phyloP scores from a whole-genome alignment of 1,139 yeast species.

The Suzukiozyma palmioleophila region DNA sequence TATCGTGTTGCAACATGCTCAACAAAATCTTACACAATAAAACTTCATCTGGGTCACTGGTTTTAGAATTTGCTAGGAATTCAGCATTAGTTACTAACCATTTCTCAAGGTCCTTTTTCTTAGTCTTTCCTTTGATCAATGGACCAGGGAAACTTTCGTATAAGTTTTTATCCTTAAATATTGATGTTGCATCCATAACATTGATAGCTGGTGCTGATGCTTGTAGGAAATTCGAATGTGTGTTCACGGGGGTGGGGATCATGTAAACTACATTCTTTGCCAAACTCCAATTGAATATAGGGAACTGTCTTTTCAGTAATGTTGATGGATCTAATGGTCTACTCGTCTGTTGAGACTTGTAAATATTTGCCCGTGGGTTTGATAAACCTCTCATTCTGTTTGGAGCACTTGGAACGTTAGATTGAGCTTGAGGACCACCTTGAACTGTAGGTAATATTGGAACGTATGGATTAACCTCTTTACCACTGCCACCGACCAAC shows the following conservation, averaged over 20 bases:
- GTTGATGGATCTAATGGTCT: constrained; percentile 33
- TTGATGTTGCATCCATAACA: constrained; percentile 14
- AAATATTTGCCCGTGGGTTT: constrained; percentile 23
- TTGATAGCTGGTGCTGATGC: constrained; percentile 11
- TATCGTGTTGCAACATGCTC: constrained; percentile 25
- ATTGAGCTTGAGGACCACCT: constrained; percentile 6
- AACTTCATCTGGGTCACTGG: constrained; percentile 19
- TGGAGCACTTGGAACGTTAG: constrained; percentile 7
- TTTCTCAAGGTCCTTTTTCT: constrained; percentile 59
- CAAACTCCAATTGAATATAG: constrained; percentile 69
- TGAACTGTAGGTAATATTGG: constrained; percentile 28
- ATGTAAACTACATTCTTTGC: constrained; percentile 27
- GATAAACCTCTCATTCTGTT: constrained; percentile 27
- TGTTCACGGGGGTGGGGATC: constrained; percentile 18
- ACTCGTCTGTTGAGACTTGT: constrained; percentile 21
- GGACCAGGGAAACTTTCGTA: constrained; percentile 58
- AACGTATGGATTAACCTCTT: constrained; percentile 43
- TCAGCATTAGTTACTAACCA: constrained; percentile 43
- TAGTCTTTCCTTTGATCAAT: constrained; percentile 48
- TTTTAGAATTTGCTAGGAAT: constrained; percentile 6
- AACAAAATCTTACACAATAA: constrained; percentile 28
- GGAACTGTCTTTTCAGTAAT: constrained; percentile 59
- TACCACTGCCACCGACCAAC: constrained; percentile 38
- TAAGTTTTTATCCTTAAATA: constrained; percentile 18
- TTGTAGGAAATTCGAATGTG: neutral